Conservation (phyloP, 2,329 filamentous ascomycete genomes). For the Penicillium concentricum region DNA sequence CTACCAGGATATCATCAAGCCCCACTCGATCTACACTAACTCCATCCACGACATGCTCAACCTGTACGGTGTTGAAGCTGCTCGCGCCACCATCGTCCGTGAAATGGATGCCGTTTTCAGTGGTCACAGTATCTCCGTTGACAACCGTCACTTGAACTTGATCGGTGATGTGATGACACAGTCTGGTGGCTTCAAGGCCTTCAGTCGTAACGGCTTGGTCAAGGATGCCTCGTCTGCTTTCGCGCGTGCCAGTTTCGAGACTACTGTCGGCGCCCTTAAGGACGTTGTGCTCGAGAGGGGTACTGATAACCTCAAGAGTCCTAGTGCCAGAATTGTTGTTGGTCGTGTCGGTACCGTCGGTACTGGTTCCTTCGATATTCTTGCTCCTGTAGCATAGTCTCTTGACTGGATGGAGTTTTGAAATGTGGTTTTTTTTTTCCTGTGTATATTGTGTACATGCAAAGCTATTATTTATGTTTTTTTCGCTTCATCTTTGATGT, state of each 20-base stretch:
- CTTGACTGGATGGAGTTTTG: conserved; percentile 18
- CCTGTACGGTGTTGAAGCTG: conserved; percentile 91
- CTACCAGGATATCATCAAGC: conserved; percentile 80
- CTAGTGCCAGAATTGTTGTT: conserved; percentile 84
- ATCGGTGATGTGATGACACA: conserved; percentile 99
- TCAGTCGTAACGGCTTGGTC: conserved; percentile 82
- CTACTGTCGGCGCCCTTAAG: conserved; percentile 87
- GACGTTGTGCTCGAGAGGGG: conserved; percentile 89
- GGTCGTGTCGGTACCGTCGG: conserved; percentile 79
- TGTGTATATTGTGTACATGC: conserved; percentile 29
- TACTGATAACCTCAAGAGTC: conserved; percentile 81
- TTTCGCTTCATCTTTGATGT: conserved; percentile 29
- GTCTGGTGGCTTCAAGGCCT: conserved; percentile 81
- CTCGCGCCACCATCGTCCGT: conserved; percentile 78
- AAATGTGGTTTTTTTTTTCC: conserved; percentile 16
- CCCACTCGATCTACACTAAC: conserved; percentile 84
- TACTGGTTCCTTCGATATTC: conserved; percentile 88
- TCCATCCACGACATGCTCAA: conserved; percentile 82
- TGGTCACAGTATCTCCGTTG: conserved; percentile 87
- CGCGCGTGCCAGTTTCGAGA: conserved; percentile 99
- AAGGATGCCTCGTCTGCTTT: conserved; percentile 83
- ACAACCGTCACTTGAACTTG: conserved; percentile 87
- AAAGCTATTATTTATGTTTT: conserved; percentile 12
- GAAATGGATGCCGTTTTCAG: conserved; percentile 85
- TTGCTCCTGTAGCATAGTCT: conserved; percentile 53